phyloP scores from a whole-genome alignment of 225 moss, liverwort and hornwort species.

The Sphagnum contortum region DNA sequence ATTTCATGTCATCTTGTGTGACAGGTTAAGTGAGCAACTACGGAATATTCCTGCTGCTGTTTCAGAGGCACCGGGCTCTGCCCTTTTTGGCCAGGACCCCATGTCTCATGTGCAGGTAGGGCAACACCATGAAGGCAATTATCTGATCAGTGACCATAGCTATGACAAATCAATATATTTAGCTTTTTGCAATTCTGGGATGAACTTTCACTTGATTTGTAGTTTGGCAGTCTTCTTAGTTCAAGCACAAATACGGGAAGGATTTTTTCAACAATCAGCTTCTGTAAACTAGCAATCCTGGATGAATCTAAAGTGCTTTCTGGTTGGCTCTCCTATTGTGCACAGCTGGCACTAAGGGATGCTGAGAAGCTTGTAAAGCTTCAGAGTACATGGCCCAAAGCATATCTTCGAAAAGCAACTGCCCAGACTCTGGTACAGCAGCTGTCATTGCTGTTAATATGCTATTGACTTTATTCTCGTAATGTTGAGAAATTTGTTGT shows the following conservation, averaged over 20 bases:
- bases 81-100: conserved; percentile 58
- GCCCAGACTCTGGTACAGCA: conserved; percentile 56
- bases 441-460: too few relatives aligned
- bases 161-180: not conserved
- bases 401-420: conserved; percentile 64
- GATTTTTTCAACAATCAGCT: too few relatives aligned
- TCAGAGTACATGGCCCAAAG: conserved; percentile 49
- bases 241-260: not conserved
- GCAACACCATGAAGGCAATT: not conserved
- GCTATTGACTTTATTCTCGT: too few relatives aligned
- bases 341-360: conserved; percentile 78
- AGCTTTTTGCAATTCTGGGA: not conserved
- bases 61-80: conserved; percentile 43
- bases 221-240: not conserved
- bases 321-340: too few relatives aligned
- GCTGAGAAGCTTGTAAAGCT: conserved; percentile 76
- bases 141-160: not conserved
- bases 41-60: conserved; percentile 62
- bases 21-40: conserved; percentile 54
- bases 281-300: too few relatives aligned
- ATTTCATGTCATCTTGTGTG: not conserved
- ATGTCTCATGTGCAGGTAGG: conserved; percentile 78
- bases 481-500: too few relatives aligned
- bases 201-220: not conserved
- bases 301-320: too few relatives aligned